Base-by-base conservation (phyloP, 306 rosid species). In the Vigna trinervia region DNA sequence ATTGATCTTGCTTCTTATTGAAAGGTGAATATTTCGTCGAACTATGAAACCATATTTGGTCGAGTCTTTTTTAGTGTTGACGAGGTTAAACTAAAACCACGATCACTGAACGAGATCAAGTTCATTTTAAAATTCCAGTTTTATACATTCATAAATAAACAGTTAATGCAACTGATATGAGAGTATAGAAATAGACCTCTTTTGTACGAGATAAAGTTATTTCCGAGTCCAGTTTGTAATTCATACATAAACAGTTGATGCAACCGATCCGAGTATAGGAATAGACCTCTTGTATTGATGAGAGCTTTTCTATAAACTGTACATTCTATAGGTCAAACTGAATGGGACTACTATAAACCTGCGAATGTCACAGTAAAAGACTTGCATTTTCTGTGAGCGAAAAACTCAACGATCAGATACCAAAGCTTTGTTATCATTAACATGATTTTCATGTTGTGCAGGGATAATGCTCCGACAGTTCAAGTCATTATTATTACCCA, bases 381-480 rank as follows among this genome's bases (percentile, higher is more conserved):
- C 82, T 65, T 79, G 83, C 87, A 72, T 80, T 73, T 76, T 62
- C 47, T 75, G 56, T 69, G 75, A 69, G 69, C 7, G 52, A 57
- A 74, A 57, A 76, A 72, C 81, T 82, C 88, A 88, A 50, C 62
- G 86, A 84, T 89, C 88, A 10, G 92, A 86, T 75, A 86, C 80
- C 84, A 87, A 79, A 61, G 93, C 82, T 32, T 82, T 74, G 81
- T 65, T 86, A 80, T 90, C 93, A 66, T 86, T 86, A 75, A 78
- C 84, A 34, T 77, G 73, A 83, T 63, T 80, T 78, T 57, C 80
- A 68, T 78, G 90, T 43, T 78, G 90, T 52, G 75, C 71, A 75
- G 81, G 86, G 69, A 79, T 70, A 26, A 88, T 81, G 34, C 80
- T 81, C 77, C 70, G 85, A 43, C 78, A 80, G 77, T 84, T 88